phyloP scores from a whole-genome alignment of 192 early-diverging fungal genomes.

The Linnemannia exigua region DNA sequence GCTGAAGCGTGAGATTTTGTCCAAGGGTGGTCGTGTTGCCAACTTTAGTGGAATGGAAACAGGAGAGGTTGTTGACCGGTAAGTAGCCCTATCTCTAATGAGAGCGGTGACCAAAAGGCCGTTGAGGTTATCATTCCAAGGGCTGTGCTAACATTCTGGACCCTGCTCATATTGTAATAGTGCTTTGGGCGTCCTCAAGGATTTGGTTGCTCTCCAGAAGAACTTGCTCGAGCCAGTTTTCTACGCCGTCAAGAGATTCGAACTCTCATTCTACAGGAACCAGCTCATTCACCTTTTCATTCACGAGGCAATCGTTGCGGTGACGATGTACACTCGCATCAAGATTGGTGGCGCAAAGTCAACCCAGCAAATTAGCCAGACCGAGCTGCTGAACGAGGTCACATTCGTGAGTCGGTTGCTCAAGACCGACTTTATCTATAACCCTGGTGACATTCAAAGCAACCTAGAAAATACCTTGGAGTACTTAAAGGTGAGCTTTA shows the following conservation, averaged over 20 bases:
- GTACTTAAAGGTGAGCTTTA: constrained; percentile 60
- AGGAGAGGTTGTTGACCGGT: constrained; percentile 81
- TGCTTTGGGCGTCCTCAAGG: constrained; percentile 78
- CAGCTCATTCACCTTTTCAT: constrained; percentile 70
- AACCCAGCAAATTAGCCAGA: constrained; percentile 71
- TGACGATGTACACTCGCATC: constrained; percentile 82
- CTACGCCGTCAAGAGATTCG: constrained; percentile 86
- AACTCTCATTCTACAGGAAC: constrained; percentile 87
- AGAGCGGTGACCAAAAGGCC: neutral
- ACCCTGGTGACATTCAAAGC: constrained; percentile 75
- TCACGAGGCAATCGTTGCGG: constrained; percentile 77
- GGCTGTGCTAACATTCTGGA: neutral
- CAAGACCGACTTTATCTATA: constrained; percentile 87
- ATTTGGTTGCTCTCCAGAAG: constrained; percentile 79
- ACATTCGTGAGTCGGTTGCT: constrained; percentile 82
- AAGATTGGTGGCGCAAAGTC: constrained; percentile 82
- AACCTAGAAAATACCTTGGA: constrained; percentile 75
- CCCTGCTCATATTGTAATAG: constrained; percentile 28
- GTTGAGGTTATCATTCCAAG: too few relatives aligned
- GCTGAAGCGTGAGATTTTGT: constrained; percentile 72
- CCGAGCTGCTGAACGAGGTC: constrained; percentile 72
- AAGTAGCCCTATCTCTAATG: constrained; percentile 2
- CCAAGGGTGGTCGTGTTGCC: constrained; percentile 83
- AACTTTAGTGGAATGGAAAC: constrained; percentile 83
- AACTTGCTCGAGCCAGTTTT: constrained; percentile 88